These are phyloP conservation scores for Lachnellula cervina DNA, from an alignment of 2,329 filamentous ascomycete genomes.

Conservation along the genomic window DNA sequence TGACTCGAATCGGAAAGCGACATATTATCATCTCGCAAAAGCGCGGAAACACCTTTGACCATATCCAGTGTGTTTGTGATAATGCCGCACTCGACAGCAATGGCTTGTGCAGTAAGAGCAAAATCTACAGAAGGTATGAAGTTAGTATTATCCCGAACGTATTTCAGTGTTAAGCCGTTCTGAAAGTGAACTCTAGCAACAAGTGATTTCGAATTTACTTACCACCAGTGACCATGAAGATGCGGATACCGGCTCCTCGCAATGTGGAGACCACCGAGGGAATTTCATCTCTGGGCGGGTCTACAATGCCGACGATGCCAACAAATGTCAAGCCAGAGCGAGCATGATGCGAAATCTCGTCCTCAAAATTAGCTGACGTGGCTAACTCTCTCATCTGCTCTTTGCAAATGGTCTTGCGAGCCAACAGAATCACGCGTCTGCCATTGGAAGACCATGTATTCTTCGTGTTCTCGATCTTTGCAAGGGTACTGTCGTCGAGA, in stretches of 20 bases:
- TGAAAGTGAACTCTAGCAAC: background rate
- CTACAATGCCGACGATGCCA: slow-evolving; percentile 54
- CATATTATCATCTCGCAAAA: slow-evolving; percentile 20
- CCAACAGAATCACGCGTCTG: slow-evolving; percentile 62
- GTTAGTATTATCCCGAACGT: background rate
- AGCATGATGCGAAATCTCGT: slow-evolving; percentile 50
- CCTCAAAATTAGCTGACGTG: slow-evolving; percentile 49
- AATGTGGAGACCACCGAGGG: slow-evolving; percentile 56
- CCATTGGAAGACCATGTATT: slow-evolving; percentile 65
- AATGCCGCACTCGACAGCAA: slow-evolving; percentile 68
- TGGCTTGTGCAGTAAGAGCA: slow-evolving; percentile 67
- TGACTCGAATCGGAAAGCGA: slow-evolving; percentile 11
- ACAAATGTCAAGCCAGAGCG: slow-evolving; percentile 46
- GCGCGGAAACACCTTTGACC: slow-evolving; percentile 49
- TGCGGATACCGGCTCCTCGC: slow-evolving; percentile 65
- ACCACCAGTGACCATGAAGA: slow-evolving; percentile 59
- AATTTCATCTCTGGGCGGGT: slow-evolving; percentile 56
- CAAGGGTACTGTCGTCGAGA: slow-evolving; percentile 43
- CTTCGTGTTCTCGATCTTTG: slow-evolving; percentile 54
- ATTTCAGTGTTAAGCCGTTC: background rate
- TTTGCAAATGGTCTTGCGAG: slow-evolving; percentile 51
- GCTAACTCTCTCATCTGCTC: slow-evolving; percentile 36
- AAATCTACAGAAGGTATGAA: slow-evolving; percentile 53
- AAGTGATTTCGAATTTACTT: slow-evolving; percentile 5
- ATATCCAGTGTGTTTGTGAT: slow-evolving; percentile 47